phyloP scores from a whole-genome alignment of 306 rosid genomes.

The Abrus pulchellus region DNA sequence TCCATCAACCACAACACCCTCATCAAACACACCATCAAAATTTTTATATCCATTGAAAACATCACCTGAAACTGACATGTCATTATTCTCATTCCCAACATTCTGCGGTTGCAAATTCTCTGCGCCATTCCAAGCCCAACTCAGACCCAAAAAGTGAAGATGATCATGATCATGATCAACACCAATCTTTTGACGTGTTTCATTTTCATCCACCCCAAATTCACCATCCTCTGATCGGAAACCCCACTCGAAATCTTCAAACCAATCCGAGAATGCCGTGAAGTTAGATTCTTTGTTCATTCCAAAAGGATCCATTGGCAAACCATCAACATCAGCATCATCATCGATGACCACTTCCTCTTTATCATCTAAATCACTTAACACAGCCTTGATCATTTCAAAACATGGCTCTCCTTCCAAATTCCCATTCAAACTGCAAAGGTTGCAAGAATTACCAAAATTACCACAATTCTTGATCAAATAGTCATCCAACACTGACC shows the following conservation, averaged over 20 bases:
- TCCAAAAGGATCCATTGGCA: slow-evolving; percentile 78
- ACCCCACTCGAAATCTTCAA: slow-evolving; percentile 54
- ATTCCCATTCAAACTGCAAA: slow-evolving; percentile 41
- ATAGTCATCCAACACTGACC: slow-evolving; percentile 45
- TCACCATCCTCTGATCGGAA: slow-evolving; percentile 45
- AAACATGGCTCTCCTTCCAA: slow-evolving; percentile 31
- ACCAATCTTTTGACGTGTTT: slow-evolving; percentile 39
- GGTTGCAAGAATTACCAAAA: slow-evolving; percentile 33
- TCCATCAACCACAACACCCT: slow-evolving; percentile 41
- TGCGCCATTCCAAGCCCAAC: slow-evolving; percentile 59
- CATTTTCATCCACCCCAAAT: slow-evolving; percentile 53
- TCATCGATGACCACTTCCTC: slow-evolving; percentile 51
- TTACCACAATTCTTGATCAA: slow-evolving; percentile 36
- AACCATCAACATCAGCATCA: slow-evolving; percentile 53
- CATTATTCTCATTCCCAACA: slow-evolving; percentile 38
- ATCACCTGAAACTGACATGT: slow-evolving; percentile 48
- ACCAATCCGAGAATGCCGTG: slow-evolving; percentile 61
- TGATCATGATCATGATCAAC: slow-evolving; percentile 37
- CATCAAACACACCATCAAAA: slow-evolving; percentile 34
- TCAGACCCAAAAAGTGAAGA: slow-evolving; percentile 54
- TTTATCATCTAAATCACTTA: slow-evolving; percentile 45
- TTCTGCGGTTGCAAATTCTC: slow-evolving; percentile 47
- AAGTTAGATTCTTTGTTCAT: slow-evolving; percentile 63
- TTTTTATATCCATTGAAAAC: slow-evolving; percentile 45
- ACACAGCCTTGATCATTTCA: slow-evolving; percentile 43